Evolutionary conservation across 331 rosid species (phyloP), one percentile per base, ranked within the genome.

Genomic region (Quercus phellos): DNA sequence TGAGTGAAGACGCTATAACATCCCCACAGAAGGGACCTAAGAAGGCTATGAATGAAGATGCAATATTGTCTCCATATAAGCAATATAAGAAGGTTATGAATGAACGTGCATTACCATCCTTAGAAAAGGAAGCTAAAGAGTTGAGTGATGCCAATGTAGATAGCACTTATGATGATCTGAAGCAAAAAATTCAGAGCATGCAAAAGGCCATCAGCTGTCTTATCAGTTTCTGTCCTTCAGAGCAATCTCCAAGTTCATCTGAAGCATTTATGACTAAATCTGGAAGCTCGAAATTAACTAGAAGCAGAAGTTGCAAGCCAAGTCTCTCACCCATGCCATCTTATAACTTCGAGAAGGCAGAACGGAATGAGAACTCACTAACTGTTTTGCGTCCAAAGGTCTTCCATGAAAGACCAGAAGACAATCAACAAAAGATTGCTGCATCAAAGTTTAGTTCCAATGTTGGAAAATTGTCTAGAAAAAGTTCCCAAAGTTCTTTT

Each of bases 271-370:
- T 73, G 77, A 50, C 83, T 51, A 64, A 75, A 55, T 27, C 83
- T 38, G 76, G 69, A 69, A 83, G 78, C 74, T 27, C 50, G 19
- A 82, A 27, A 64, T 56, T 86, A 56, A 16, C 77, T n/a, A 88
- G 89, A 84, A 85, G 90, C 77, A 85, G 83, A 80, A 90, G 92
- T 69, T 81, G 88, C 75, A 73, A 70, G 79, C 82, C 90, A 61
- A 66, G 70, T 76, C 74, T 89, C 78, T 70, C 75, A 77, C 38
- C 80, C 42, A 21, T 70, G 29, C 79, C 81, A 73, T 56, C 87
- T 84, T 66, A 78, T 80, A 64, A 56, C 50, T 77, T 77, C 63
- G 78, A 78, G 58, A 77, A 84, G 82, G 67, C 51, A 73, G 89
- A 83, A 6, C 66, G 51, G 67, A 73, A 75, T 54, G 60, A 81